These are phyloP conservation scores for Leccinellum luteum DNA, from an alignment of 768 basidiomycete species.

Conservation along the genomic window DNA sequence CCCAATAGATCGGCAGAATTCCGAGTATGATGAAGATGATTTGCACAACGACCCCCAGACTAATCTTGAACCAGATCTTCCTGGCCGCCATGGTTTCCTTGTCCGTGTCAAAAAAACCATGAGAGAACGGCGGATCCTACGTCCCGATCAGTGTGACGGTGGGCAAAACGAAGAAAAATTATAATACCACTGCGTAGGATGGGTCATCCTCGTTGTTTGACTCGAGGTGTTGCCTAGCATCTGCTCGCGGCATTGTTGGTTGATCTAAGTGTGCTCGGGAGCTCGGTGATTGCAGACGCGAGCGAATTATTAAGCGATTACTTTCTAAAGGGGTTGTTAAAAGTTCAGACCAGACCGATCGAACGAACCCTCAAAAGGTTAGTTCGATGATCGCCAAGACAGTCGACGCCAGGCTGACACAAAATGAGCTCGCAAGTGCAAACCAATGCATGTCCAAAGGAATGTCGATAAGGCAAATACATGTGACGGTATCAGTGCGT, in stretches of 20 bases:
- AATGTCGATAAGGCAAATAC: conserved; percentile 27
- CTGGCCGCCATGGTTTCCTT: conserved; percentile 32
- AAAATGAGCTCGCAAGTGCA: not conserved
- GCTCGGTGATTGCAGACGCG: not conserved
- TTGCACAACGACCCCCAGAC: conserved; percentile 35
- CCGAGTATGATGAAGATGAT: conserved; percentile 45
- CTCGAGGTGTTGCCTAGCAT: conserved; percentile 1
- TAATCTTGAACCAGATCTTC: conserved; percentile 39
- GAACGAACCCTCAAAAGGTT: not conserved
- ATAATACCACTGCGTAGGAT: conserved; percentile 11
- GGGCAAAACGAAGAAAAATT: not conserved
- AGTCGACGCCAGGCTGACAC: not conserved
- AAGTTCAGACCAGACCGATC: not conserved
- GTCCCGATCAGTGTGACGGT: conserved; percentile 4
- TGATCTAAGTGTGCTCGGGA: not conserved
- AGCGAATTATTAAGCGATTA: conserved; percentile 20
- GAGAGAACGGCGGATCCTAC: conserved; percentile 29
- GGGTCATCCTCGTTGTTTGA: not conserved
- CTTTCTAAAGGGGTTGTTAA: not conserved
- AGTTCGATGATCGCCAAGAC: not conserved
- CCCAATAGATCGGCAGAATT: conserved; percentile 61
- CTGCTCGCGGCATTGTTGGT: conserved; percentile 2
- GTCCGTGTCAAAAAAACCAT: conserved; percentile 30
- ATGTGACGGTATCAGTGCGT: conserved; percentile 26
- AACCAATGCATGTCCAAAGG: conserved; percentile 15